Base-by-base conservation (phyloP, 257 asterid species). In the Voacanga thouarsii region DNA sequence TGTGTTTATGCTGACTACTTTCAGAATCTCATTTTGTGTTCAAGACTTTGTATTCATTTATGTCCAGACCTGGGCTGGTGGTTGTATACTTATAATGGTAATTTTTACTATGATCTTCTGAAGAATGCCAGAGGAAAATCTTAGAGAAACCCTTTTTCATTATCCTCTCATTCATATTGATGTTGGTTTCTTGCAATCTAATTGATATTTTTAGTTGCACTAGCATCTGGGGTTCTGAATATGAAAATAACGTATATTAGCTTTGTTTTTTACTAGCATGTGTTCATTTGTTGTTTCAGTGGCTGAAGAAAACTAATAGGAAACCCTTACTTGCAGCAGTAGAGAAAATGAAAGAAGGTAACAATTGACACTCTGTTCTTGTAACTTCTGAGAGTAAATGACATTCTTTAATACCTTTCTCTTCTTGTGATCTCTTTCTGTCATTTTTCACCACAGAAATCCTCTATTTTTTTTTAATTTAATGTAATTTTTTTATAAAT, bases 321-420 rank as follows among this genome's bases (percentile, higher is more conserved):
- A 93, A 89, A 75, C 98, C 98, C 78, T 81, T 93, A 89, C 90
- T 93, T 80, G 98, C 98, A 39, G 97, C 97, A 56, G 91, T 91
- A 21, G 98, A 91, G 84, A 93, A 93, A 86, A 93, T 93, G 89
- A 86, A 86, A 86, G 87, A 86, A 86, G 89, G 89, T 86, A 78
- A 68, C 67, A 41, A 9, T 55, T 5, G 19, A 51, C 60, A 6
- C 70, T 50, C 47, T 19, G 39, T 47, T 37, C 11, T 0, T 45
- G 71, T 49, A 75, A 50, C 47, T 21, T 21, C 37, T 15, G n/a
- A 49, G 16, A 69, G 71, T 21, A 43, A 26, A 26, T 39, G 59
- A 15, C 55, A 41, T 44, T 47, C 37, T 23, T n/a, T 8, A 37
- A 4, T 21, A 51, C 4, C 23, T 23, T 47, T 68, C 24, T 6